Evolutionary conservation across 345 rosid genomes (phyloP).

Genomic region (Rubroshorea leprosula): DNA sequence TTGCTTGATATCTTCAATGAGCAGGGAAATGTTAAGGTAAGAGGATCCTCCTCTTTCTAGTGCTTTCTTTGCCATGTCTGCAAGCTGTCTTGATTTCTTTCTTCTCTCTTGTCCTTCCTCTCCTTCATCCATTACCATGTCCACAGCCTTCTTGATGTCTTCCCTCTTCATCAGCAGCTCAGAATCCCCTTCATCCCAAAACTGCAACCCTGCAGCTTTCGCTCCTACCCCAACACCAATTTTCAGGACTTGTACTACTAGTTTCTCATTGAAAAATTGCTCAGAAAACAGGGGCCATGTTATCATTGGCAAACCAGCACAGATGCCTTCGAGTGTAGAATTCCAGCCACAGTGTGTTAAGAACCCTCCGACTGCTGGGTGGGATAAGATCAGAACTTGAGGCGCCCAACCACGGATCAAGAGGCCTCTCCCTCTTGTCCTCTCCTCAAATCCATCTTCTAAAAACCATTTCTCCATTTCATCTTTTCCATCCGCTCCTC

Average conservation of each 20-base stretch:
- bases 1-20: conserved; percentile 29
- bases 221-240: conserved; percentile 39
- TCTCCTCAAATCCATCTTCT: conserved; percentile 32
- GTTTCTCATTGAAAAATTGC: conserved; percentile 33
- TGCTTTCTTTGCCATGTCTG: conserved; percentile 27
- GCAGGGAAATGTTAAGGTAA: conserved; percentile 14
- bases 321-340: conserved; percentile 42
- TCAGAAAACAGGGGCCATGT: conserved; percentile 38
- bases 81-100: conserved; percentile 26
- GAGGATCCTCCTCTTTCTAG: conserved; percentile 34
- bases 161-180: conserved; percentile 23
- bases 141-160: conserved; percentile 20
- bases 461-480: conserved; percentile 41
- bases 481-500: too few relatives aligned
- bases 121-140: conserved; percentile 22
- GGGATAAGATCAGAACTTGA: conserved; percentile 45
- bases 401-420: conserved; percentile 57
- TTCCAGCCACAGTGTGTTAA: conserved; percentile 67
- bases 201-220: conserved; percentile 16
- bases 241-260: conserved; percentile 32
- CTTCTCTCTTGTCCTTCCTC: conserved; percentile 29
- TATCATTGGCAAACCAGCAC: conserved; percentile 29
- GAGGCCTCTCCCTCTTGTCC: conserved; percentile 38
- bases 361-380: conserved; percentile 38
- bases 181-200: conserved; percentile 29